These are phyloP conservation scores for Casuarina cunninghamiana DNA, from an alignment of 306 rosid species.

Conservation along the genomic window DNA sequence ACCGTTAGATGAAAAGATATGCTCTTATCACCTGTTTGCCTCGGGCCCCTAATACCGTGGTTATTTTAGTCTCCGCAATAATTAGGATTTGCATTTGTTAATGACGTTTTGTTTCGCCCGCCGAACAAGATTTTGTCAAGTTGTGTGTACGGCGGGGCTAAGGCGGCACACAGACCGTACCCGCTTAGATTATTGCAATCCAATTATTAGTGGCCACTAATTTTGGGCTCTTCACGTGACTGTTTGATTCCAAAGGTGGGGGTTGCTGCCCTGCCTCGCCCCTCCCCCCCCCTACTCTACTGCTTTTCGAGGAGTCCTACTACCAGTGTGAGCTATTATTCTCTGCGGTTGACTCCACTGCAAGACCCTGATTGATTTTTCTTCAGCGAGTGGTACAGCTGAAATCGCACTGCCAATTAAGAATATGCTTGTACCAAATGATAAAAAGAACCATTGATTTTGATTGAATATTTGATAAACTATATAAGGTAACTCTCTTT, in stretches of 20 bases:
- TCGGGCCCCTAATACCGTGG: slow-evolving; percentile 75
- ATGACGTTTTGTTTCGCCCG: not conserved
- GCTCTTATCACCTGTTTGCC: slow-evolving; percentile 9
- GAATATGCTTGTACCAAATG: too few species aligned
- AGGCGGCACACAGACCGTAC: slow-evolving; percentile 41
- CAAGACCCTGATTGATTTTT: not conserved
- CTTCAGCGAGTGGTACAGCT: not conserved
- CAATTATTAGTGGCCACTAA: slow-evolving; percentile 54
- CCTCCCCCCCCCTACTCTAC: not conserved
- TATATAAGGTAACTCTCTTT: too few species aligned
- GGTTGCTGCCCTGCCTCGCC: not conserved
- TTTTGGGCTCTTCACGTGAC: slow-evolving; percentile 47
- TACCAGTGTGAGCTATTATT: not conserved
- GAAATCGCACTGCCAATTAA: not conserved
- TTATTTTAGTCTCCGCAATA: not conserved
- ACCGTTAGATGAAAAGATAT: too few species aligned
- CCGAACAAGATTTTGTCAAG: slow-evolving; percentile 20
- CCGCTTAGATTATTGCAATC: slow-evolving; percentile 12
- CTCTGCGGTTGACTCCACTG: slow-evolving; percentile 2
- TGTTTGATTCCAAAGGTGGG: slow-evolving; percentile 8
- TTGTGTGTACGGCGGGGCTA: slow-evolving; percentile 44
- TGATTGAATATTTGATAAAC: too few species aligned
- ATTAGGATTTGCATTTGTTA: not conserved
- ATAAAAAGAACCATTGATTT: too few species aligned
- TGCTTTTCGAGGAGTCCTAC: not conserved